Percentiles rank a stretch among this genome's conserved stretches.
Evolutionary conservation across 768 basidiomycete genomes (phyloP).

Genomic region (Termitomyces sp.): DNA sequence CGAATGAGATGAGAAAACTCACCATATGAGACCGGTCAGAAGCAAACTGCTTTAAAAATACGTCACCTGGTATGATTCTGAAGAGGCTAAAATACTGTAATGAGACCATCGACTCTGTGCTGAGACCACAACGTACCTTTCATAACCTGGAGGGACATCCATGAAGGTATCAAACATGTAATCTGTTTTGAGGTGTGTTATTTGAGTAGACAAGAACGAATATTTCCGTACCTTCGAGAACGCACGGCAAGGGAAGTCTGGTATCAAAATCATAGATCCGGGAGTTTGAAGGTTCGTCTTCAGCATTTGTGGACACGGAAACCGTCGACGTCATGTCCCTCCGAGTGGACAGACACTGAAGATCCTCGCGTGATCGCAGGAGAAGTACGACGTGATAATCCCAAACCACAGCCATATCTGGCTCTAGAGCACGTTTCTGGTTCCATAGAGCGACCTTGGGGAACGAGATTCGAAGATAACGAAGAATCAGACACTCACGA

Average conservation of each 20-base stretch:
- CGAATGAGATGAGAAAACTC: conserved; percentile 11
- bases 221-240: conserved; percentile 43
- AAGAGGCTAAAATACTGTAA: conserved; percentile 45
- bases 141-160: conserved; percentile 34
- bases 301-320: not conserved
- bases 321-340: not conserved
- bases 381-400: conserved; percentile 74
- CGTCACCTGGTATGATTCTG: conserved; percentile 53
- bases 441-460: conserved; percentile 63
- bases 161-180: conserved; percentile 49
- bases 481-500: not conserved
- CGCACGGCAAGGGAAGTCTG: conserved; percentile 47
- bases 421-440: conserved; percentile 44
- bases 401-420: conserved; percentile 53
- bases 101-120: not conserved
- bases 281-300: not conserved
- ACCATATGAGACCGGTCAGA: conserved; percentile 82
- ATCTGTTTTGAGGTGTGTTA: conserved; percentile 28
- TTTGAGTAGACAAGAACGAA: not conserved
- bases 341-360: not conserved
- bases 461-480: not conserved
- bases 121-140: conserved; percentile 37
- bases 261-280: conserved; percentile 79
- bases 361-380: conserved; percentile 35
- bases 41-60: conserved; percentile 60